Base-by-base conservation (phyloP, 345 rosid species). In the Angophora floribunda region DNA sequence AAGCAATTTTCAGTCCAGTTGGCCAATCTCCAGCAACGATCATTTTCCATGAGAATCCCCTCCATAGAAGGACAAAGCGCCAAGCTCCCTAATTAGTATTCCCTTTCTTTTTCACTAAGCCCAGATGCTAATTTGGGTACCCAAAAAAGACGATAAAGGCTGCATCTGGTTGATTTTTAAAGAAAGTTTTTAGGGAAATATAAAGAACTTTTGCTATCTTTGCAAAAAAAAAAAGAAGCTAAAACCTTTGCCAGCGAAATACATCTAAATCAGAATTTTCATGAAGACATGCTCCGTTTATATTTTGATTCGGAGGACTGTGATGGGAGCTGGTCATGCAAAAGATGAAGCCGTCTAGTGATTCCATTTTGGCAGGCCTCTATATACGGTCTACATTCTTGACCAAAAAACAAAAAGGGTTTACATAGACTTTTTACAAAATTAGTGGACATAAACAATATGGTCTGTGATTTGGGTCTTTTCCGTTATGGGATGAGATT, bases 11-110 rank as follows among this genome's bases (percentile, higher is more conserved):
- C 41, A 36, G 41, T 36, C 41, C 4, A 36, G 41, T 36, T 36
- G 41, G 41, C 41, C 41, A 36, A 36, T 36, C 41, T 36, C 41
- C 41, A 36, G 41, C 41, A 36, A 36, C 41, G 41, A 36, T 4
- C 41, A 36, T 36, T 36, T 36, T 36, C 41, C 41, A 36, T 36
- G 3, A 36, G 41, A 36, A 36, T 36, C 41, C 41, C 41, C 41
- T 36, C 41, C 41, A 36, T 36, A 36, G 41, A 36, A 36, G 41
- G 41, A 21, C 26, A 21, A 53, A 7, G 59, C 26, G 0, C 26
- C 59, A 3, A 21, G 59, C 8, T 53, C 59, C 0, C 59, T 0
- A 24, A 19, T 19, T 19, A 19, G 59, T 53, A 0, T 4, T 53
- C 59, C 26, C 26, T 53, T 53, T 7, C 59, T 53, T 53, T 53